Conservation (phyloP, 1,284 basidiomycete genomes). For the Fomitopsis schrenkii region DNA sequence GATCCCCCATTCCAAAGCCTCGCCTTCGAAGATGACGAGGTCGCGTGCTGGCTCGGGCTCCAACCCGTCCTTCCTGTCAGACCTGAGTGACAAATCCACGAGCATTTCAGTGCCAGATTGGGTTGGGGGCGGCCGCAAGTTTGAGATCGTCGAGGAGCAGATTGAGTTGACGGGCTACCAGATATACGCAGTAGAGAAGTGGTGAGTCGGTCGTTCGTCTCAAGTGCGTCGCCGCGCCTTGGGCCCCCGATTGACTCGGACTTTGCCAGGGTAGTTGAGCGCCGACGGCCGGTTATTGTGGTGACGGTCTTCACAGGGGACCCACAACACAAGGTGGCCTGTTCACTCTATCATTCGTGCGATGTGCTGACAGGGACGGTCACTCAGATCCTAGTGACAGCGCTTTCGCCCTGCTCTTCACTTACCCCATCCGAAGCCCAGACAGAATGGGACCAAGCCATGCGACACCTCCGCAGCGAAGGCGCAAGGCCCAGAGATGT, state of each 20-base stretch:
- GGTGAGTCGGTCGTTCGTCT: slow-evolving; percentile 36
- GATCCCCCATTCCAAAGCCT: slow-evolving; percentile 13
- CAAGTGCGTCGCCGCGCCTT: background rate
- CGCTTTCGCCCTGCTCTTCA: slow-evolving; percentile 41
- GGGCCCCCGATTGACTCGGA: background rate
- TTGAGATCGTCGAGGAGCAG: slow-evolving; percentile 44
- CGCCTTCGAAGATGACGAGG: slow-evolving; percentile 19
- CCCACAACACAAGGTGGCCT: slow-evolving; percentile 51
- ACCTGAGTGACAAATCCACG: slow-evolving; percentile 13
- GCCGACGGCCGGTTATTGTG: slow-evolving; percentile 52
- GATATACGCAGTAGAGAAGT: slow-evolving; percentile 81
- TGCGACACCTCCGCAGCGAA: slow-evolving; percentile 58
- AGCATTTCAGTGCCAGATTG: slow-evolving; percentile 23
- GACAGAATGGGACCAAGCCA: slow-evolving; percentile 54
- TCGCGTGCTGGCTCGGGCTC: slow-evolving; percentile 24
- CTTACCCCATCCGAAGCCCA: slow-evolving; percentile 43
- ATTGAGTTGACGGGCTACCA: slow-evolving; percentile 58
- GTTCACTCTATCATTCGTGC: background rate
- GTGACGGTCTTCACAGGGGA: slow-evolving; percentile 74
- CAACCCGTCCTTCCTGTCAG: slow-evolving; percentile 14
- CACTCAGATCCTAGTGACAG: slow-evolving; percentile 54
- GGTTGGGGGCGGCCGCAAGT: slow-evolving; percentile 34
- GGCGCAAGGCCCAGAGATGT: slow-evolving; percentile 68
- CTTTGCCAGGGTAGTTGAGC: slow-evolving; percentile 57
- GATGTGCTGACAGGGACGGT: background rate